Evolutionary conservation across 768 basidiomycete species (phyloP), one percentile per base, ranked within the genome.

Genomic region (Amanita polypyramis): DNA sequence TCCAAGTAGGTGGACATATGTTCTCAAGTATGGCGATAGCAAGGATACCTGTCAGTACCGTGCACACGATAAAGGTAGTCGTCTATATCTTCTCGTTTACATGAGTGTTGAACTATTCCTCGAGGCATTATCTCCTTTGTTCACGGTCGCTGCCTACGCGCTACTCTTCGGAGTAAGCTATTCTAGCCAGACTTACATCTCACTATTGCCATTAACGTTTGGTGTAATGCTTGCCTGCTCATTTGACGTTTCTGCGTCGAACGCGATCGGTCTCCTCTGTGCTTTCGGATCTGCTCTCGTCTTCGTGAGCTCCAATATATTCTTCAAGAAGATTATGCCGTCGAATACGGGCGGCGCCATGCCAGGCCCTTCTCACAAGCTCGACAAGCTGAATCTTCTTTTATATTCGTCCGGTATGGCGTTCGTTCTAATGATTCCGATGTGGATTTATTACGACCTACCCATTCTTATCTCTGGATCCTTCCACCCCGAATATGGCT

Each of bases 271-370:
- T 10, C 67, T 99, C n/a, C 68, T 96, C 21, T 96, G 89, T 63
- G 95, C 96, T 2, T 93, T 99, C 59, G 95, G 95, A 12, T 96
- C 93, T 9, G 96, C 96, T 25, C 67, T 99, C 50, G 82, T 99
- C 54, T 98, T 99, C 62, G 96, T 99, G 53, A 86, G 85, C 56
- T 94, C 92, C 54, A 99, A 99, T 66, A 98, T 99, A 57, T 96
- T 94, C 65, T 97, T 95, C 77, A 99, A 99, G 69, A 98, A 95
- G 71, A 82, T 98, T 53, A 85, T 99, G 77, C 96, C 96, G 2
- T 72, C 76, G 6, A 73, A 73, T 45, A 58, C 66, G 4, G 67
- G 70, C 17, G 66, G 68, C 27, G 50, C 58, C 27, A 55, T 66
- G 15, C 57, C 68, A 4, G 58, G 59, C 50, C 65, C 71, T 1